phyloP scores from a whole-genome alignment of 2,329 filamentous ascomycete species.

The Colletotrichum chlorophyti region DNA sequence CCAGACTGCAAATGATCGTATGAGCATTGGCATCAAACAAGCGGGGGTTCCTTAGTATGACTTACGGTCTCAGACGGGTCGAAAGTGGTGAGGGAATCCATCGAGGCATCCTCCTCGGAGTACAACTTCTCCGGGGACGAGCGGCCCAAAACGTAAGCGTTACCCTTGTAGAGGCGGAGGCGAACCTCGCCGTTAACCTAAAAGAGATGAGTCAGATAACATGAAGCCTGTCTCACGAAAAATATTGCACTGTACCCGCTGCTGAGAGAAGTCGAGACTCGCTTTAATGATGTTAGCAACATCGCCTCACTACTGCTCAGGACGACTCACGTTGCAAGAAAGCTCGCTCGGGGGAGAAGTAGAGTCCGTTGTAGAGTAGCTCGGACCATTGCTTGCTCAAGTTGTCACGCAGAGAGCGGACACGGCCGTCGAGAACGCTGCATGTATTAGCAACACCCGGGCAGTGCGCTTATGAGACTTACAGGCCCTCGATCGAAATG shows the following conservation, averaged over 20 bases:
- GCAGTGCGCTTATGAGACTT: not conserved
- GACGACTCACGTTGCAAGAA: constrained; percentile 18
- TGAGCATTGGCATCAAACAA: not conserved
- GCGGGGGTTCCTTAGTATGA: too few species aligned
- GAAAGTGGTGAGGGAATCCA: constrained; percentile 57
- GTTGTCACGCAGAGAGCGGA: constrained; percentile 60
- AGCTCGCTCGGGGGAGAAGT: constrained; percentile 53
- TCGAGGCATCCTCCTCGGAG: constrained; percentile 53
- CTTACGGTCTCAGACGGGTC: constrained; percentile 44
- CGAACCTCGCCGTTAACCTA: constrained; percentile 36
- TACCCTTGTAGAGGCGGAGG: constrained; percentile 46
- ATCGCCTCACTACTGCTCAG: fast-evolving
- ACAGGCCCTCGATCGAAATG: constrained; percentile 60
- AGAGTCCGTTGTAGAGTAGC: constrained; percentile 54
- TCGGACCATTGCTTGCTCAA: constrained; percentile 48
- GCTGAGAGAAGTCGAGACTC: constrained; percentile 21
- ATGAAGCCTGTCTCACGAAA: not conserved
- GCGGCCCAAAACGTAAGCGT: constrained; percentile 53
- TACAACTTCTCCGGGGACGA: constrained; percentile 58
- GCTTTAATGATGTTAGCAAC: constrained; percentile 7
- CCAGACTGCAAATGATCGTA: constrained; percentile 35
- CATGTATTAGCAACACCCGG: not conserved
- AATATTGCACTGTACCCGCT: not conserved
- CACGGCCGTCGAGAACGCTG: constrained; percentile 57
- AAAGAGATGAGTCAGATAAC: not conserved